These are phyloP conservation scores for Setaria italica DNA, from an alignment of 202 grass and related monocot species.

Conservation along the genomic window DNA sequence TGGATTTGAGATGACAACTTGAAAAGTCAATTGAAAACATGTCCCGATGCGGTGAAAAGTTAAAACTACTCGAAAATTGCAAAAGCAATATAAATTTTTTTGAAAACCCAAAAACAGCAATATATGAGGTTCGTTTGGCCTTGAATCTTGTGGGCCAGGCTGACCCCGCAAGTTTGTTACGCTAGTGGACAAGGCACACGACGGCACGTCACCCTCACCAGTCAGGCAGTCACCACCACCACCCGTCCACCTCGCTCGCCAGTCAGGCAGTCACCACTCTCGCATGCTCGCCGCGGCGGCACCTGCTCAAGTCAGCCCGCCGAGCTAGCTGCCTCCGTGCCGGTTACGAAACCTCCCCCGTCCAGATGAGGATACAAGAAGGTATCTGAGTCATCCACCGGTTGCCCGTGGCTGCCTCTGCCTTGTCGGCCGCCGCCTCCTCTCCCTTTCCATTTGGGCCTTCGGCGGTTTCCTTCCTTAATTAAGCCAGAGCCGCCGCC, in stretches of 20 bases:
- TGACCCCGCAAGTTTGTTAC: not conserved
- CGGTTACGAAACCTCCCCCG: slow-evolving; percentile 5
- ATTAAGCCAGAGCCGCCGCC: not conserved
- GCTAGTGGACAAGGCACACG: not conserved
- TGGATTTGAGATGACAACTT: too few species aligned
- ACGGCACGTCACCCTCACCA: not conserved
- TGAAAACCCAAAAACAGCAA: too few species aligned
- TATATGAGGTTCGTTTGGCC: too few species aligned
- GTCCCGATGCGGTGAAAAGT: too few species aligned
- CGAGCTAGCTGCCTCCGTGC: not conserved
- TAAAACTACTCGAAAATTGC: too few species aligned
- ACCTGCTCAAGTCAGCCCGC: not conserved
- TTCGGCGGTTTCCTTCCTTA: not conserved
- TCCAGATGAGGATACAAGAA: not conserved
- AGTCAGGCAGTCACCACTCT: not conserved
- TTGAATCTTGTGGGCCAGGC: not conserved
- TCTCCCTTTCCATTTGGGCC: not conserved
- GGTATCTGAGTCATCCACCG: not conserved
- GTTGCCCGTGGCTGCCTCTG: too few species aligned
- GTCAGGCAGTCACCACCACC: not conserved
- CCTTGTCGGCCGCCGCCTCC: not conserved
- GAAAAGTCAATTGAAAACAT: too few species aligned
- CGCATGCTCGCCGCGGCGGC: not conserved
- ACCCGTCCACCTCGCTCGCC: too few species aligned
- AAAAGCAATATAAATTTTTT: too few species aligned